Evolutionary conservation across 371 early-diverging fungal species (phyloP).

Genomic region (Rhizopus delemar): DNA sequence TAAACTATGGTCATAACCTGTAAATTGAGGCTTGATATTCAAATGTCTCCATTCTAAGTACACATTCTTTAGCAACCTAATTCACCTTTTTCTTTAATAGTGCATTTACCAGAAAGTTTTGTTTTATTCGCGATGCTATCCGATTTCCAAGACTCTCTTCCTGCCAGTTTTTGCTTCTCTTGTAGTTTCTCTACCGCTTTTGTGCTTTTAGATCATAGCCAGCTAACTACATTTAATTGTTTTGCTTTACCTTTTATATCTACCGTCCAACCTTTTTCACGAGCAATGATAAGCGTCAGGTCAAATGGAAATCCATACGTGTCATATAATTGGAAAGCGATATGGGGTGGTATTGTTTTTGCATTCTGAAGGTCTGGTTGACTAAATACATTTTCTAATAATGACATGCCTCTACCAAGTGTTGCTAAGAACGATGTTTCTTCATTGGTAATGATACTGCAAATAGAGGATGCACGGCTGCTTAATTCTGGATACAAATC

Average conservation of each 20-base stretch:
- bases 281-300: conserved; percentile 68
- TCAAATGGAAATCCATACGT: conserved; percentile 82
- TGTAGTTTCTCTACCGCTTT: conserved; percentile 55
- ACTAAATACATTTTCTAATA: conserved; percentile 61
- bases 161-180: conserved; percentile 55
- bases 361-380: conserved; percentile 39
- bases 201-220: too few relatives aligned
- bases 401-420: conserved; percentile 61
- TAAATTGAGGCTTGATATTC: conserved; percentile 55
- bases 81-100: conserved; percentile 1
- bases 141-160: conserved; percentile 61
- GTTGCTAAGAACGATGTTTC: conserved; percentile 67
- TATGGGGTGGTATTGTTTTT: conserved; percentile 48
- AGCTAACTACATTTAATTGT: too few relatives aligned
- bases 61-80: too few relatives aligned
- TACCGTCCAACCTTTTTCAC: conserved; percentile 71
- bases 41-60: conserved; percentile 42
- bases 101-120: conserved; percentile 34
- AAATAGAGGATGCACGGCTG: conserved; percentile 54
- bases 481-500: conserved; percentile 63
- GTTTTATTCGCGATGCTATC: conserved; percentile 34
- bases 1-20: conserved; percentile 52
- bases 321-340: conserved; percentile 73
- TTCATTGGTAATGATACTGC: conserved; percentile 63
- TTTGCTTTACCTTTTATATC: conserved; percentile 50